Evolutionary conservation across 805 yeast genomes (phyloP), one percentile per base, ranked within the genome.

Genomic region (Dipodascus albidus): DNA sequence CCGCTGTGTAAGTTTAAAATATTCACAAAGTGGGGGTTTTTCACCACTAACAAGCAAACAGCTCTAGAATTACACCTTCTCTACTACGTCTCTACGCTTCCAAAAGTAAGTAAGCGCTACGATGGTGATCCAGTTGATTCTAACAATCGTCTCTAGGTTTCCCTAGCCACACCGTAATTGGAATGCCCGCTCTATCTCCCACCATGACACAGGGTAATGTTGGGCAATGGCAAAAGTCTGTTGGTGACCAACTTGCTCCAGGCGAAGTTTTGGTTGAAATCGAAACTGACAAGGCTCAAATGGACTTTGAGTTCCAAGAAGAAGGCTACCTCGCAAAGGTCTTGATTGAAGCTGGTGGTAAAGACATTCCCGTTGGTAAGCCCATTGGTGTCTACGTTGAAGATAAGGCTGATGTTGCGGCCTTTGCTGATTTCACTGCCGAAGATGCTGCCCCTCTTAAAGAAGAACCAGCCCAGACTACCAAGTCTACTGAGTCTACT

Each of bases 121-220:
- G 22, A 14, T 17, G 47, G 14, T 24, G n/a, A 22, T 17, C 14
- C 2, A 17, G 14, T 19, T n/a, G 17, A 11, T 23, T 31, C 53
- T 54, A 38, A 38, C 44, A 38, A 4, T 11, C n/a, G 17, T 23
- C 44, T 49, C 41, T 27, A 54, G 57, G 78, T 22, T 87, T 80
- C 72, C 96, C 96, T 35, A 70, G 81, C 20, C 97, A 93, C 72
- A 81, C 85, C 56, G 82, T 93, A 65, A 88, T 93, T 63, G 84
- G 83, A 68, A 93, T 93, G 99, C 99, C 99, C 50, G 99, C 99
- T 8, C 76, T 93, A 64, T 91, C 98, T n/a, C 99, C 99, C 60
- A 93, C 99, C 53, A 93, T 93, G 99, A 86, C 96, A 57, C 91
- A 87, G 67, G 99, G 99, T 68, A 84, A 81, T 70, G 75, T 93